Conservation (phyloP, 306 rosid species). For the Heteromeles arbutifolia region DNA sequence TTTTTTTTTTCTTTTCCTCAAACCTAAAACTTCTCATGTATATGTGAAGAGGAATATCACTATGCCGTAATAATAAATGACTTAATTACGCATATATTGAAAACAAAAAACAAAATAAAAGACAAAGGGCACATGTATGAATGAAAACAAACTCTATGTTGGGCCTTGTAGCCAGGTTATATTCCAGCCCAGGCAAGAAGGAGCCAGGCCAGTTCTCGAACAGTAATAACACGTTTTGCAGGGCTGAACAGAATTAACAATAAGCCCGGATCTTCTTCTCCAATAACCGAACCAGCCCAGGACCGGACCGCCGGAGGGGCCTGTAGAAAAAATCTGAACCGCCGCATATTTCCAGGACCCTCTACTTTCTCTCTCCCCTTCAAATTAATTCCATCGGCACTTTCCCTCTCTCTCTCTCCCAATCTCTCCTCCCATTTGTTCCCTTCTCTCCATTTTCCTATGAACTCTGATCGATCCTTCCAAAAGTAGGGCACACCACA, state of each 20-base stretch:
- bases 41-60: accelerated
- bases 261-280: background rate
- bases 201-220: background rate
- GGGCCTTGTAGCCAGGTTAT: background rate
- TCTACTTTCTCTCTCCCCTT: background rate
- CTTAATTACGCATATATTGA: background rate
- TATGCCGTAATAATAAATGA: accelerated
- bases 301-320: background rate
- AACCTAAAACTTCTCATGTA: too few species aligned
- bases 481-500: background rate
- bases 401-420: background rate
- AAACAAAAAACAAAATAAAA: background rate
- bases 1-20: too few species aligned
- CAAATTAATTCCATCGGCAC: background rate
- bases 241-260: background rate
- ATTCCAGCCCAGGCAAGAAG: too few species aligned
- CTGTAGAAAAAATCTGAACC: background rate
- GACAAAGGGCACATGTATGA: too few species aligned
- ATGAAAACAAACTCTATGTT: background rate
- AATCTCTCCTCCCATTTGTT: background rate
- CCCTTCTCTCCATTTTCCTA: background rate
- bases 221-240: background rate
- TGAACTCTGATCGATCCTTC: background rate
- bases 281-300: background rate
- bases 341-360: background rate